Conservation (phyloP, 148 eudicot genomes). For the Dysphania ambrosioides region DNA sequence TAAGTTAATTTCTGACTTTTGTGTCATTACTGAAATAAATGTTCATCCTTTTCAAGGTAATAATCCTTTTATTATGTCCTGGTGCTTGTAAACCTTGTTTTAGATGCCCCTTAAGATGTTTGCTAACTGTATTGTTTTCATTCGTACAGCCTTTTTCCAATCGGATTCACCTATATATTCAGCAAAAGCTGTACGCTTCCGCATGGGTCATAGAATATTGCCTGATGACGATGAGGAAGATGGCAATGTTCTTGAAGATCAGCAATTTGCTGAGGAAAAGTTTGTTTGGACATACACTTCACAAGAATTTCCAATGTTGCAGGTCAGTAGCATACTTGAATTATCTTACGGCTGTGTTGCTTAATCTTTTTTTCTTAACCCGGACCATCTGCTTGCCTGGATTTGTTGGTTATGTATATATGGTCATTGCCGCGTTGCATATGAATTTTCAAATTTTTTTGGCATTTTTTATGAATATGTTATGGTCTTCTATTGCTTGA, state of each 20-base stretch:
- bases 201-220: conserved; percentile 56
- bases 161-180: conserved; percentile 65
- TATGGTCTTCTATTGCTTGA: too few species aligned
- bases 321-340: conserved; percentile 39
- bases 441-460: too few species aligned
- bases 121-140: conserved; percentile 17
- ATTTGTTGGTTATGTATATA: too few species aligned
- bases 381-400: too few species aligned
- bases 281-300: conserved; percentile 86
- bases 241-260: conserved; percentile 22
- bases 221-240: conserved; percentile 30
- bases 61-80: not conserved
- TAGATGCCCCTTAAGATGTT: conserved; percentile 6
- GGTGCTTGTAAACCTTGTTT: not conserved
- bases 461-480: too few species aligned
- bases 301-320: conserved; percentile 66
- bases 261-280: conserved; percentile 45
- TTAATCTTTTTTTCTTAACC: too few species aligned
- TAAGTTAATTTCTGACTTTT: conserved; percentile 50
- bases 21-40: conserved; percentile 60
- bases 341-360: conserved; percentile 9
- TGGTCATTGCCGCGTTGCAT: too few species aligned
- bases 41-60: conserved; percentile 75
- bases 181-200: conserved; percentile 76
- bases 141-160: conserved; percentile 69